A percentile compares a stretch with the other conserved stretches of the same genome.
These are phyloP conservation scores for Plasmodium falciparum DNA, from an alignment of 169 alveolate species.

Conservation along the genomic window DNA sequence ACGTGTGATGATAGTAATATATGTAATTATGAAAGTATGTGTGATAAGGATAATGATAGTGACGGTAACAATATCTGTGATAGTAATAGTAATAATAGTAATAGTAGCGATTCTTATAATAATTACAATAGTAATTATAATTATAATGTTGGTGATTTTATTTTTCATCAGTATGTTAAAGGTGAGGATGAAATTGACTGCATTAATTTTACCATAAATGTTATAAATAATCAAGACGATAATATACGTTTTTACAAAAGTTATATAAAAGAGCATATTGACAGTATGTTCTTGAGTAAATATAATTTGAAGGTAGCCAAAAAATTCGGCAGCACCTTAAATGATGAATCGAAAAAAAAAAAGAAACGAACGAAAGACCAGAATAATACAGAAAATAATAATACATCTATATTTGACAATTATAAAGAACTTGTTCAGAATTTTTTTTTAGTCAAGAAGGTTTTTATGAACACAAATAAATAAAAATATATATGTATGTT, in stretches of 20 bases:
- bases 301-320: slow-evolving; percentile 14
- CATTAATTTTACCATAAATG: slow-evolving; percentile 21
- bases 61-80: no score
- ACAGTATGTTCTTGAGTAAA: slow-evolving; percentile 13
- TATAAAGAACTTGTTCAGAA: slow-evolving; percentile 18
- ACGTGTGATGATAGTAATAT: no score
- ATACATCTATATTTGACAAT: slow-evolving; percentile 13
- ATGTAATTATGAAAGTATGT: no score
- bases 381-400: slow-evolving; percentile 3
- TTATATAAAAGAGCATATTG: slow-evolving; percentile 61
- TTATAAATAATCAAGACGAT: slow-evolving; percentile 3
- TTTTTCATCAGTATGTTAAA: not conserved
- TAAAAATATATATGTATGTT: no score
- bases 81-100: not conserved
- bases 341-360: not conserved
- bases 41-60: not conserved
- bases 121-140: no score
- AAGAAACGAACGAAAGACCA: not conserved
- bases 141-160: not conserved
- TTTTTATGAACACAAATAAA: no score
- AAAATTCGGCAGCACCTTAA: no score
- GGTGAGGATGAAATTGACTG: slow-evolving; percentile 36
- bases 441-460: slow-evolving; percentile 7
- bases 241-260: slow-evolving; percentile 33
- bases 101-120: not conserved